phyloP scores from a whole-genome alignment of 805 yeast species.

The Yamadazyma paraphyllophila region DNA sequence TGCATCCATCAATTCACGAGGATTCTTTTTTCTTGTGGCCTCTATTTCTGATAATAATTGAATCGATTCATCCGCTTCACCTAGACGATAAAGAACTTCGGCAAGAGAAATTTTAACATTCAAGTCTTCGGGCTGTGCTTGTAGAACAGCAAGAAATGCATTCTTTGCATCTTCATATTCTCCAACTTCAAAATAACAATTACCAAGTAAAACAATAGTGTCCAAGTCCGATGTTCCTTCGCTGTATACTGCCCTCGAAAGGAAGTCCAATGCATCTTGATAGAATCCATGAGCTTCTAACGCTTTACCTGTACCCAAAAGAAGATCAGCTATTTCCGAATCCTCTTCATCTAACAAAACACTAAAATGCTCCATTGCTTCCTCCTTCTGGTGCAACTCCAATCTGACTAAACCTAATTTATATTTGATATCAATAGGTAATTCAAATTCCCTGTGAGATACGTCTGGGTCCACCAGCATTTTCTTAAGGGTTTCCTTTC shows the following conservation, averaged over 20 bases:
- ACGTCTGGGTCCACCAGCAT: slow-evolving; percentile 18
- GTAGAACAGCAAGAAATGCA: slow-evolving; percentile 54
- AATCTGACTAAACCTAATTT: slow-evolving; percentile 77
- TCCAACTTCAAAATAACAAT: slow-evolving; percentile 72
- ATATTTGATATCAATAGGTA: slow-evolving; percentile 86
- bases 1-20: not conserved
- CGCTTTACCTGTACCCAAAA: slow-evolving; percentile 70
- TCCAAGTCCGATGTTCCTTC: slow-evolving; percentile 43
- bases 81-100: slow-evolving; percentile 71
- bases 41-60: slow-evolving; percentile 51
- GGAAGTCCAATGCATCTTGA: slow-evolving; percentile 72
- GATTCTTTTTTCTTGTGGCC: not conserved
- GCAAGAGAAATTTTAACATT: slow-evolving; percentile 78
- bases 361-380: slow-evolving; percentile 70
- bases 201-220: slow-evolving; percentile 61
- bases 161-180: slow-evolving; percentile 63
- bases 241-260: slow-evolving; percentile 49
- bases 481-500: slow-evolving; percentile 39
- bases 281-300: slow-evolving; percentile 66
- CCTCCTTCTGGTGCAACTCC: slow-evolving; percentile 58
- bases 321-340: slow-evolving; percentile 68
- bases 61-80: slow-evolving; percentile 57
- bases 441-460: slow-evolving; percentile 27
- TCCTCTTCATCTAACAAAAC: slow-evolving; percentile 52
- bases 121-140: slow-evolving; percentile 58